Evolutionary conservation across 768 basidiomycete species (phyloP).

Genomic region (Mycena latifolia): DNA sequence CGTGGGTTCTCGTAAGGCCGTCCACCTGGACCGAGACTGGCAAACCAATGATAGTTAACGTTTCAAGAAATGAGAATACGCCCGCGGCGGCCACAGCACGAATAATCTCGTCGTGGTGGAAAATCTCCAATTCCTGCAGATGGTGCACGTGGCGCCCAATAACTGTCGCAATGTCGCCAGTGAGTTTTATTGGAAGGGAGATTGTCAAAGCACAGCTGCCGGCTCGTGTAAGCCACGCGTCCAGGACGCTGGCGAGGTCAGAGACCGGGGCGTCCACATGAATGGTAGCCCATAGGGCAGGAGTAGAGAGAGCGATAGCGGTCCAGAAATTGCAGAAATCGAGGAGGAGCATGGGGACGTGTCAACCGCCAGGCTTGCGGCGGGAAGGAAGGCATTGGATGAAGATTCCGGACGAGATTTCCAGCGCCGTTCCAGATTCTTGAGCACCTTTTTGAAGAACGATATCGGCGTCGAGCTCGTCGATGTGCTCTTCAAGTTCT

Average conservation of each 20-base stretch:
- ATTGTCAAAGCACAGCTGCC: neutral
- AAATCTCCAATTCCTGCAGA: neutral
- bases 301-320: constrained; percentile 7
- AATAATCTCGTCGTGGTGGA: neutral
- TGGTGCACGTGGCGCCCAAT: neutral
- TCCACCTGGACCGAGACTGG: no score
- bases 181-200: neutral
- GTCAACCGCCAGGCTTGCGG: no score
- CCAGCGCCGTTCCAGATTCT: neutral
- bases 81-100: neutral
- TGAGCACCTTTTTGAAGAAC: neutral
- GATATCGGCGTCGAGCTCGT: neutral
- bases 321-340: constrained; percentile 5
- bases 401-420: constrained; percentile 6
- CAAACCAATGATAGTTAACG: neutral
- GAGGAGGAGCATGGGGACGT: neutral
- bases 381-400: constrained; percentile 1
- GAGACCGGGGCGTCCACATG: neutral
- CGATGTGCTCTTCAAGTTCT: constrained; percentile 6
- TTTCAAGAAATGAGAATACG: neutral
- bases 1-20: no score
- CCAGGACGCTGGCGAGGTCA: no score
- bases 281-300: constrained; percentile 4
- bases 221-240: no score
- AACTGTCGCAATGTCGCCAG: neutral